Percentiles rank a stretch among this genome's conserved stretches.
Conservation (phyloP, 768 basidiomycete genomes). For the Trametes villosa region DNA sequence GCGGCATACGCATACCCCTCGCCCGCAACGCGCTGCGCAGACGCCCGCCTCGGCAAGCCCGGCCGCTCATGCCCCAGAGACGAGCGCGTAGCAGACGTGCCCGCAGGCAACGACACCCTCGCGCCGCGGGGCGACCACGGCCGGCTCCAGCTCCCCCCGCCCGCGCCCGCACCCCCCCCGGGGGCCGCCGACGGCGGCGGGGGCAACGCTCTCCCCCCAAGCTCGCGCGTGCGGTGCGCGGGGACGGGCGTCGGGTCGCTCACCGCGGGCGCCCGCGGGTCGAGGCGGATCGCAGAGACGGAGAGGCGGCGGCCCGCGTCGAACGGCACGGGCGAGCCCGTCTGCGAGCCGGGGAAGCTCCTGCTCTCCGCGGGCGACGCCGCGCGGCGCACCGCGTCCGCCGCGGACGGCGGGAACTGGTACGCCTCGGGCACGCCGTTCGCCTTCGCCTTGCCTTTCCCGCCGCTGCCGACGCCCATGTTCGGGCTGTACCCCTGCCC, state of each 20-base stretch:
- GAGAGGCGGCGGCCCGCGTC: conserved; percentile 54
- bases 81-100: conserved; percentile 6
- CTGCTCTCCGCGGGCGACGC: conserved; percentile 43
- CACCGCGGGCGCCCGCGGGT: conserved; percentile 36
- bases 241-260: not conserved
- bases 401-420: conserved; percentile 29
- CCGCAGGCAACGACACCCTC: conserved; percentile 8
- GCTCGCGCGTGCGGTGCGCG: not conserved
- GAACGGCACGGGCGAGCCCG: conserved; percentile 52
- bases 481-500: conserved; percentile 28
- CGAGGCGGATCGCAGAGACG: conserved; percentile 52
- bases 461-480: conserved; percentile 18
- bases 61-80: conserved; percentile 14
- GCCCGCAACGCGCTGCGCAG: conserved; percentile 16
- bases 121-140: conserved; percentile 10
- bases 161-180: not conserved
- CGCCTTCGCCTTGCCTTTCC: conserved; percentile 26
- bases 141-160: not conserved
- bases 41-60: conserved; percentile 11
- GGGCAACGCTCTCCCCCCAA: conserved; percentile 10
- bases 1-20: conserved; percentile 5
- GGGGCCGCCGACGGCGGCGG: conserved; percentile 11
- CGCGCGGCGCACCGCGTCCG: conserved; percentile 32
- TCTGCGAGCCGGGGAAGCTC: conserved; percentile 42
- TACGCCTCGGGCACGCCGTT: conserved; percentile 31